Conservation (phyloP, 2,329 filamentous ascomycete genomes). For the Diplodia corticola region DNA sequence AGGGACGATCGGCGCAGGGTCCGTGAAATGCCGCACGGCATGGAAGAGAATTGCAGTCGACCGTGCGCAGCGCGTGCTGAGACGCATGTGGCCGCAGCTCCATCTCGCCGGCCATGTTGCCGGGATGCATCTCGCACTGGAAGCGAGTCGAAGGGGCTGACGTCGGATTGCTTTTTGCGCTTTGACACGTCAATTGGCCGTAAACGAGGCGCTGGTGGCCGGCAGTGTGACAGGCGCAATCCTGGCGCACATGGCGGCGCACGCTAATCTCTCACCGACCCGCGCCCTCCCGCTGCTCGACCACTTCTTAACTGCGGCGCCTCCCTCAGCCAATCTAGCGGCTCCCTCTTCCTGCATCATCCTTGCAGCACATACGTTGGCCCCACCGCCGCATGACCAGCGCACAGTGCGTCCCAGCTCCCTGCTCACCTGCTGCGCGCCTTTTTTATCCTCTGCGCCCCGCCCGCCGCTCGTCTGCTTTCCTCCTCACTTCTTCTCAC, state of each 20-base stretch:
- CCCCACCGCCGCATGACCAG: slow-evolving; percentile 24
- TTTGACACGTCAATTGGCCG: slow-evolving; percentile 22
- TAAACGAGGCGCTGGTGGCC: slow-evolving; percentile 10
- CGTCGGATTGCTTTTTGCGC: slow-evolving; percentile 21
- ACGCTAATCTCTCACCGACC: slow-evolving; percentile 24
- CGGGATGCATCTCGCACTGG: slow-evolving; percentile 2
- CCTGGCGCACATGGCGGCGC: slow-evolving; percentile 20
- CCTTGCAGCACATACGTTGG: slow-evolving; percentile 19
- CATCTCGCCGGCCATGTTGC: slow-evolving; percentile 3
- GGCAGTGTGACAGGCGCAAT: slow-evolving; percentile 21
- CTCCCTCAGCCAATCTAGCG: slow-evolving; percentile 21
- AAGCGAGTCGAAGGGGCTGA: slow-evolving; percentile 14
- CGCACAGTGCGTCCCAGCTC: slow-evolving; percentile 22
- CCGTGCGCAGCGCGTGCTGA: slow-evolving; percentile 22
- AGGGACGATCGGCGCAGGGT: slow-evolving; percentile 8
- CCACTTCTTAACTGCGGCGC: slow-evolving; percentile 22
- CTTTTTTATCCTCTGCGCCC: slow-evolving; percentile 21
- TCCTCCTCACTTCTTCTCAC: neutral
- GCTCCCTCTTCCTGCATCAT: slow-evolving; percentile 11
- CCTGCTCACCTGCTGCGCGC: slow-evolving; percentile 17
- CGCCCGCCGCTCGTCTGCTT: slow-evolving; percentile 14
- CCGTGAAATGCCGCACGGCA: slow-evolving; percentile 16
- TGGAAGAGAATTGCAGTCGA: slow-evolving; percentile 6
- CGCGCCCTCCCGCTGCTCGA: slow-evolving; percentile 20
- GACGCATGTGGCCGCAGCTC: slow-evolving; percentile 19